These are phyloP conservation scores for Globisporangium viniferum DNA, from an alignment of 352 stramenopile species.

Conservation along the genomic window DNA sequence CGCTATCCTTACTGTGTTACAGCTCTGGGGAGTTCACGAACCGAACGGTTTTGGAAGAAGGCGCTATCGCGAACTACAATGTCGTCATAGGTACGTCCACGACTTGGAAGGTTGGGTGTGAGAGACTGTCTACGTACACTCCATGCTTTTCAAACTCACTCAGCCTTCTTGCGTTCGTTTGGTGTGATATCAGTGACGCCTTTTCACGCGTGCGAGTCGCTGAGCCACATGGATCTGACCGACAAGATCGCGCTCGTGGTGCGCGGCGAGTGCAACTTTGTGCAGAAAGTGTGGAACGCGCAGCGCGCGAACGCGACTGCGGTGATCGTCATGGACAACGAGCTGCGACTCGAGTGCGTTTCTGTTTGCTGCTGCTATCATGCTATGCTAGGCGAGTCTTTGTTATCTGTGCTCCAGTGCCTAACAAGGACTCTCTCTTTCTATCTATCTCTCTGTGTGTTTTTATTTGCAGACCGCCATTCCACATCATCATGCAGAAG, in stretches of 20 bases:
- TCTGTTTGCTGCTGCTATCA: neutral
- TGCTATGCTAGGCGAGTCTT: neutral
- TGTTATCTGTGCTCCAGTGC: neutral
- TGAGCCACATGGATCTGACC: constrained; percentile 37
- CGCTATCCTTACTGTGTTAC: neutral
- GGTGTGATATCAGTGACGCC: constrained; percentile 27
- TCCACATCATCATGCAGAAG: constrained; percentile 85
- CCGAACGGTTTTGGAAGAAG: constrained; percentile 35
- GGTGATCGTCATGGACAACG: constrained; percentile 75
- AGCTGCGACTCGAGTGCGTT: constrained; percentile 52
- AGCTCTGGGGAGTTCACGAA: constrained; percentile 79
- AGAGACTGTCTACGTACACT: neutral
- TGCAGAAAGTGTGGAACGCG: constrained; percentile 45
- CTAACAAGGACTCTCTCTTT: neutral
- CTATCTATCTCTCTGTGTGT: neutral
- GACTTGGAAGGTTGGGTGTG: neutral
- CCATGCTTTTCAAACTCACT: neutral
- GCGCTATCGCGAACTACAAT: constrained; percentile 27
- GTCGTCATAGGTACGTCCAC: constrained; percentile 36
- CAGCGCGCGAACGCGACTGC: constrained; percentile 63
- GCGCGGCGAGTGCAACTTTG: constrained; percentile 68
- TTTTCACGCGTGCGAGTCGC: constrained; percentile 60
- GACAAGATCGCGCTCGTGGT: constrained; percentile 74
- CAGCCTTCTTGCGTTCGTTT: neutral
- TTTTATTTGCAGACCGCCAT: constrained; percentile 39